Conservation (phyloP, 352 stramenopile species). For the Phytophthora europaea region DNA sequence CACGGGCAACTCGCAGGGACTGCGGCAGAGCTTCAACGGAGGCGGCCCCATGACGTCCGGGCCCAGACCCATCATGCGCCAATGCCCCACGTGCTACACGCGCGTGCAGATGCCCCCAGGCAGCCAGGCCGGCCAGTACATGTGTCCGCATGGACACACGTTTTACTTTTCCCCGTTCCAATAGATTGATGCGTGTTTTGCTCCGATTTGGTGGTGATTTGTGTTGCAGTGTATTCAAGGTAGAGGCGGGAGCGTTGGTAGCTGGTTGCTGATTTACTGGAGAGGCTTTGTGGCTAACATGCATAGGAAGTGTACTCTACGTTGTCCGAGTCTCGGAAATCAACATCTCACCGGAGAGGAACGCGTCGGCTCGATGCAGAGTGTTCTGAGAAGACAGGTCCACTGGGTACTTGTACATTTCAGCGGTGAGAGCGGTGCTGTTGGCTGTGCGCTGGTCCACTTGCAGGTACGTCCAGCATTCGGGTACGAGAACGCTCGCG, state of each 20-base stretch:
- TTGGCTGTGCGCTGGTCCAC: conserved; percentile 86
- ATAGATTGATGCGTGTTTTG: conserved; percentile 42
- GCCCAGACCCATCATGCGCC: conserved; percentile 77
- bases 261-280: conserved; percentile 2
- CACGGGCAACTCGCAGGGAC: conserved; percentile 51
- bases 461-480: conserved; percentile 89
- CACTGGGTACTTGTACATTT: conserved; percentile 89
- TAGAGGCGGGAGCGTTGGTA: conserved; percentile 3
- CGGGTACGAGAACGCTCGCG: conserved; percentile 58
- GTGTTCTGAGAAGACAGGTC: conserved; percentile 78
- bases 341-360: conserved; percentile 79
- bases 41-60: conserved; percentile 28
- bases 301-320: conserved; percentile 16
- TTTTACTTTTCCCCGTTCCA: conserved; percentile 87
- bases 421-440: conserved; percentile 66
- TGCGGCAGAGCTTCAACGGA: conserved; percentile 50
- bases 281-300: background rate
- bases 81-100: conserved; percentile 90
- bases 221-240: conserved; percentile 20
- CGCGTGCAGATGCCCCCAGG: conserved; percentile 89
- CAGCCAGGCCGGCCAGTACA: conserved; percentile 89
- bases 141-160: conserved; percentile 89
- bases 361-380: conserved; percentile 76
- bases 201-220: conserved; percentile 1
- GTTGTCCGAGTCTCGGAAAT: conserved; percentile 58